phyloP scores from a whole-genome alignment of 2,329 filamentous ascomycete genomes.

The Xylaria sp. region DNA sequence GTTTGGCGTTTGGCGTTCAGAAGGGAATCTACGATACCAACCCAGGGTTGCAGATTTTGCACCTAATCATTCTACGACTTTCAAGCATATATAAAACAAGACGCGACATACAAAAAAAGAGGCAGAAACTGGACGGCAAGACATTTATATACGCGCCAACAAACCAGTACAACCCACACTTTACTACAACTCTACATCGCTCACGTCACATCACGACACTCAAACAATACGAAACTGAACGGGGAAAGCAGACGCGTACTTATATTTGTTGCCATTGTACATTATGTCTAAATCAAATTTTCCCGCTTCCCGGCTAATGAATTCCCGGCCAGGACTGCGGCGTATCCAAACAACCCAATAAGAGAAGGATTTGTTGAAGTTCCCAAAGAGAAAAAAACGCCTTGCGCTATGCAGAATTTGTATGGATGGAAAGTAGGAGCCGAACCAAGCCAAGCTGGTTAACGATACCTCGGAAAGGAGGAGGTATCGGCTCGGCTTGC shows the following conservation, averaged over 20 bases:
- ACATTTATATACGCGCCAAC: background rate
- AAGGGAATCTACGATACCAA: slow-evolving; percentile 20
- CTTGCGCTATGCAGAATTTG: slow-evolving; percentile 37
- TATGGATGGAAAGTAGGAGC: background rate
- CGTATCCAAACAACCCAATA: slow-evolving; percentile 23
- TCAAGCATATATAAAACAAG: background rate
- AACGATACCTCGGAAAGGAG: background rate
- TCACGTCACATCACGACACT: background rate
- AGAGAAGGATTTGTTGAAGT: slow-evolving; percentile 10
- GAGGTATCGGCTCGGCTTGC: slow-evolving; percentile 1
- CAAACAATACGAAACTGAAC: background rate
- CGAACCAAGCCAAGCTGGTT: slow-evolving; percentile 1
- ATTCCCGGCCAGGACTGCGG: background rate
- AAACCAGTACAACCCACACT: background rate
- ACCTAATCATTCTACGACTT: background rate
- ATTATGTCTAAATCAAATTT: slow-evolving; percentile 18
- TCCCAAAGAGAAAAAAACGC: slow-evolving; percentile 34
- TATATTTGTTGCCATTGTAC: slow-evolving; percentile 23
- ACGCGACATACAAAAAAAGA: background rate
- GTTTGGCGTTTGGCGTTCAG: slow-evolving; percentile 30
- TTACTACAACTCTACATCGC: background rate
- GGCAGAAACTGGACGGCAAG: background rate
- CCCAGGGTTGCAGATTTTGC: background rate
- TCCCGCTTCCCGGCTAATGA: slow-evolving; percentile 7
- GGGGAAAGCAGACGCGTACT: background rate